Conservation (phyloP, 768 basidiomycete genomes). For the Austroboletus eburneus region DNA sequence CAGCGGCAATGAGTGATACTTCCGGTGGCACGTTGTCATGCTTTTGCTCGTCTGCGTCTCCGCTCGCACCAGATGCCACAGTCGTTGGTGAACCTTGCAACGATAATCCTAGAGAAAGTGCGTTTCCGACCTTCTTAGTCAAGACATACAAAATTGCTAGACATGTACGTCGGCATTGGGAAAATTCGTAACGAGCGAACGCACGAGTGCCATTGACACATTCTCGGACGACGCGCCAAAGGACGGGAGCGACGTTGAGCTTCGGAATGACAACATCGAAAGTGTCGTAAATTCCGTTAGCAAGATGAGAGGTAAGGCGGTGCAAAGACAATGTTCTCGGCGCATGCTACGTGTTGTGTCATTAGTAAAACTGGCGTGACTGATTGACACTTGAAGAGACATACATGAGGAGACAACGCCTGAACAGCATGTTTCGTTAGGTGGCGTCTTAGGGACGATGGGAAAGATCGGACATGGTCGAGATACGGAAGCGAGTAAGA, state of each 20-base stretch:
- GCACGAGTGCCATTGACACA: slow-evolving; percentile 70
- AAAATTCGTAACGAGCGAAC: slow-evolving; percentile 28
- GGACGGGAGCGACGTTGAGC: slow-evolving; percentile 65
- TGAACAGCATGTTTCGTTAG: slow-evolving; percentile 66
- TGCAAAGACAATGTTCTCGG: slow-evolving; percentile 60
- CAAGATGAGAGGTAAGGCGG: slow-evolving; percentile 56
- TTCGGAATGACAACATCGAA: slow-evolving; percentile 70
- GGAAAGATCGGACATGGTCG: slow-evolving; percentile 61
- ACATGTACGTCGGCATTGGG: slow-evolving; percentile 1
- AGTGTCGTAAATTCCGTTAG: slow-evolving; percentile 45
- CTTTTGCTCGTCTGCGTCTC: slow-evolving; percentile 45
- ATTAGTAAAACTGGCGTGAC: slow-evolving; percentile 12
- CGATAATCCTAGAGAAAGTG: slow-evolving; percentile 55
- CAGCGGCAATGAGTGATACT: slow-evolving; percentile 52
- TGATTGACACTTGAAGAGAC: slow-evolving; percentile 2
- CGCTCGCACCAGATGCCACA: slow-evolving; percentile 30
- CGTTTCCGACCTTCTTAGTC: slow-evolving; percentile 54
- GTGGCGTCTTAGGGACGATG: slow-evolving; percentile 57
- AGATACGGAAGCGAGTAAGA: slow-evolving; percentile 77
- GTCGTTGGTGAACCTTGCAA: slow-evolving; percentile 54
- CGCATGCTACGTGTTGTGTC: slow-evolving; percentile 46
- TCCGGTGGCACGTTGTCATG: slow-evolving; percentile 70
- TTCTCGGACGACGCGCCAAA: slow-evolving; percentile 68
- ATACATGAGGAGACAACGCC: slow-evolving; percentile 68
- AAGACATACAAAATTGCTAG: slow-evolving; percentile 59